Percentiles rank a stretch among this genome's conserved stretches.
These are phyloP conservation scores for Elaphomyces granulatus DNA, from an alignment of 495 filamentous ascomycete genomes.

Conservation along the genomic window DNA sequence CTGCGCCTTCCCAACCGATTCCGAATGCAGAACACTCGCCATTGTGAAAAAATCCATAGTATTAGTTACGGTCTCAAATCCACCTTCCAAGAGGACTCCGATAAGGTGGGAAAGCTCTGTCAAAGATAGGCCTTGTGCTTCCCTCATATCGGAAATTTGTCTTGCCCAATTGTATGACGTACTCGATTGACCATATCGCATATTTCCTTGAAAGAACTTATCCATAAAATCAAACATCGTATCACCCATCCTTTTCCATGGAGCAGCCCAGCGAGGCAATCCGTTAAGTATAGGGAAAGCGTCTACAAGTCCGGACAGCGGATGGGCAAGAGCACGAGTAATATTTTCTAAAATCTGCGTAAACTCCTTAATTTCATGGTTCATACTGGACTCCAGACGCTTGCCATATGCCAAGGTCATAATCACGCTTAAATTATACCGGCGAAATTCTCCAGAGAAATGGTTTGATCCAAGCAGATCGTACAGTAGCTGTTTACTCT, in stretches of 20 bases:
- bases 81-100: conserved; percentile 14
- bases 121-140: conserved; percentile 4
- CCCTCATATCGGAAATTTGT: conserved; percentile 3
- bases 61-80: conserved; percentile 8
- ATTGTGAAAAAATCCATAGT: conserved; percentile 11
- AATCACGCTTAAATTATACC: conserved; percentile 45
- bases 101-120: conserved; percentile 11
- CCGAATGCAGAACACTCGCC: conserved; percentile 8
- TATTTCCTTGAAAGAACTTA: no score
- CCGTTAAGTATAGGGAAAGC: conserved; percentile 12
- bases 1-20: conserved; percentile 28
- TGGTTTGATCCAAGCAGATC: conserved; percentile 1
- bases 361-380: no score
- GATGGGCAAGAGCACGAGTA: no score
- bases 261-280: conserved; percentile 9
- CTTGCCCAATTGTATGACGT: conserved; percentile 2
- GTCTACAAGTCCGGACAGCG: no score
- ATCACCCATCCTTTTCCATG: conserved; percentile 12
- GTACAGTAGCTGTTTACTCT: conserved; percentile 20
- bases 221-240: conserved; percentile 5
- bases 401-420: conserved; percentile 13
- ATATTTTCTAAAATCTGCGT: no score
- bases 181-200: not conserved
- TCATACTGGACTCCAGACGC: no score
- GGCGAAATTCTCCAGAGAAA: conserved; percentile 35